A percentile compares a stretch with the other conserved stretches of the same genome.
Evolutionary conservation across 257 asterid genomes (phyloP).

Genomic region (Capsicum chinense): DNA sequence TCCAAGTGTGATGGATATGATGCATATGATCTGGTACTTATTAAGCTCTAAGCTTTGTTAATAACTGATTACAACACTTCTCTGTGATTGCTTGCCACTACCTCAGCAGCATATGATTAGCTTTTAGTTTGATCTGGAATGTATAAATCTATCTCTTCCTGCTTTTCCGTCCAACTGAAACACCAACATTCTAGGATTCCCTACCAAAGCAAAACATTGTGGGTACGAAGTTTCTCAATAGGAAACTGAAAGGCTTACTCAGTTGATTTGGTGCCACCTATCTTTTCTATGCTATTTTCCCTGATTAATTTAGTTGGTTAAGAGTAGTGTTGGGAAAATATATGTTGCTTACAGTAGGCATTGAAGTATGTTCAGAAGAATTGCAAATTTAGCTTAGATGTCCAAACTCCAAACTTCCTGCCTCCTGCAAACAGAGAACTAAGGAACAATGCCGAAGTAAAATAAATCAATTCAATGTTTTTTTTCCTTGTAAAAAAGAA

Average conservation of each 20-base stretch:
- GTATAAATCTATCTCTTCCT: conserved; percentile 18
- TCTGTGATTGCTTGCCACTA: conserved; percentile 16
- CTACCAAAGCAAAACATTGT: not conserved
- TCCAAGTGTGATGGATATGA: conserved; percentile 98
- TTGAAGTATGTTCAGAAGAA: not conserved
- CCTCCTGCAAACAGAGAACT: conserved; percentile 25
- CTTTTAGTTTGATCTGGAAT: conserved; percentile 18
- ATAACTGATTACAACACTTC: not conserved
- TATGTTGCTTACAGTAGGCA: not conserved
- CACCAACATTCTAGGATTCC: not conserved
- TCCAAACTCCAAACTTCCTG: conserved; percentile 4
- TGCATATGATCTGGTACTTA: conserved; percentile 89
- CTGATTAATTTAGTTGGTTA: not conserved
- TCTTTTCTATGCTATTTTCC: not conserved
- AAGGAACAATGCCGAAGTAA: conserved; percentile 3
- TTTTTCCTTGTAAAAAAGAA: not conserved
- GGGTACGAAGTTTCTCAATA: not conserved
- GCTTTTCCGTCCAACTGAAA: not conserved
- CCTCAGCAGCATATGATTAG: not conserved
- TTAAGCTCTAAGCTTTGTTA: conserved; percentile 31
- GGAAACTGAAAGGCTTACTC: not conserved
- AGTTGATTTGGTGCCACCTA: conserved; percentile 9
- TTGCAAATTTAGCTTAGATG: not conserved
- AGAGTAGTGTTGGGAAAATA: not conserved
- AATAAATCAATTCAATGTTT: not conserved